These are phyloP conservation scores for Coemansia sp. DNA, from an alignment of 192 early-diverging fungal genomes.

Conservation along the genomic window DNA sequence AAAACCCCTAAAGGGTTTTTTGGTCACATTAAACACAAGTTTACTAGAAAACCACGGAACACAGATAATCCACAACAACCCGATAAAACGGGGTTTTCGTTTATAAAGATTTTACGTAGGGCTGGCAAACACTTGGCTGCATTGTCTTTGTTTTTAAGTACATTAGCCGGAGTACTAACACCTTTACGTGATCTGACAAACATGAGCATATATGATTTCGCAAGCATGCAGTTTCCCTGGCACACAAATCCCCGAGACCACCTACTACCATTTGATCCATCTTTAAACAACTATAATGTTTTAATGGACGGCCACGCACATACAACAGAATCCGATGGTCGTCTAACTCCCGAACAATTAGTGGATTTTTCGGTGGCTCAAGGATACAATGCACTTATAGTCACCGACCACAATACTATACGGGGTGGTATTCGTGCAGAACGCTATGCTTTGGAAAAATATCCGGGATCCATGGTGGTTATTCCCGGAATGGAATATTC, in stretches of 20 bases:
- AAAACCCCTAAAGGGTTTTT: too few relatives aligned
- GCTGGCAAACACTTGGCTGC: slow-evolving; percentile 2
- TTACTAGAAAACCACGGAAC: too few relatives aligned
- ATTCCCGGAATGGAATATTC: slow-evolving; percentile 71
- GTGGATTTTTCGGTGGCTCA: slow-evolving; percentile 66
- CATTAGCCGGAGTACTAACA: slow-evolving; percentile 13
- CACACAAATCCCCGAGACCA: slow-evolving; percentile 13
- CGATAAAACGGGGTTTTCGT: too few relatives aligned
- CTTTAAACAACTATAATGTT: slow-evolving; percentile 48
- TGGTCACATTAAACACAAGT: too few relatives aligned
- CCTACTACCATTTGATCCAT: slow-evolving; percentile 23
- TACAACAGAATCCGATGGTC: slow-evolving; percentile 60
- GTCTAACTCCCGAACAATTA: slow-evolving; percentile 55
- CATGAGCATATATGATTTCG: slow-evolving; percentile 13
- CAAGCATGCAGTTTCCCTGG: slow-evolving; percentile 23
- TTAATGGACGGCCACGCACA: slow-evolving; percentile 66
- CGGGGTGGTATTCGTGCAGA: slow-evolving; percentile 59
- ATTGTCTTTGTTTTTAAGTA: slow-evolving; percentile 4
- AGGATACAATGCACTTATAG: slow-evolving; percentile 66
- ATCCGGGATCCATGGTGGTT: slow-evolving; percentile 54
- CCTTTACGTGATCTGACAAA: slow-evolving; percentile 11
- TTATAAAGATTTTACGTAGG: too few relatives aligned
- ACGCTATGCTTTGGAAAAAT: slow-evolving; percentile 52
- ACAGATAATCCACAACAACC: neutral
- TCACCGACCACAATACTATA: slow-evolving; percentile 69